Base-by-base conservation (phyloP, 345 rosid genomes). In the Balakata baccata region DNA sequence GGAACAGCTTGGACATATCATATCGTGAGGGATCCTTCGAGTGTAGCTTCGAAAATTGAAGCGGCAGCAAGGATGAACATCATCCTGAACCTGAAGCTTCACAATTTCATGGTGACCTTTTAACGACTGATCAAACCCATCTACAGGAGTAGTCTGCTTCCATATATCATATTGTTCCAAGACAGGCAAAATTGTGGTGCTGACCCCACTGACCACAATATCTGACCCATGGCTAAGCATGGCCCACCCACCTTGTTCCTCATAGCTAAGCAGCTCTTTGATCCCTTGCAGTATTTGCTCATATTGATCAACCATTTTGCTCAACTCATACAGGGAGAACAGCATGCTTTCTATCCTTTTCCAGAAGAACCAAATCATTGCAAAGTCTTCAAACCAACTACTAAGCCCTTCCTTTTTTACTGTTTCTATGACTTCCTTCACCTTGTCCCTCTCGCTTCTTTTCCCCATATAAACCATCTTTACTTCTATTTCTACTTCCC, bases 321-420 rank as follows among this genome's bases (percentile, higher is more conserved):
- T 91, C 10, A 91, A 85, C 81, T 93, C 94, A 74, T 89, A 85
- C 82, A 88, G 89, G 76, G 96, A 91, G 86, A 85, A 89, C 29
- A 93, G 60, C 97, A 93, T 91, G 78, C 90, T 88, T 80, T 93
- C 92, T 0, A 93, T 77, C 72, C 97, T 82, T 29, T 88, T 87
- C 98, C 98, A 93, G 72, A 93, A 93, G 88, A 87, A 88, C 97
- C 97, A 91, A 52, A 91, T 85, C 85, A 85, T 75, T 16, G 92
- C 76, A 37, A 76, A 84, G 73, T 91, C 91, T 43, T 63, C 65
- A 76, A 63, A 64, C 74, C 85, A 66, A 53, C 7, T 53, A 52
- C 93, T 77, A 12, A 91, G 84, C 70, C 86, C 87, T 73, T 89
- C 93, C 2, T 22, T 57, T 0, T 25, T 72, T 73, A 93, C 79